Conservation (phyloP, 108 stramenopile genomes). For the Pseudonitzschia pungens region DNA sequence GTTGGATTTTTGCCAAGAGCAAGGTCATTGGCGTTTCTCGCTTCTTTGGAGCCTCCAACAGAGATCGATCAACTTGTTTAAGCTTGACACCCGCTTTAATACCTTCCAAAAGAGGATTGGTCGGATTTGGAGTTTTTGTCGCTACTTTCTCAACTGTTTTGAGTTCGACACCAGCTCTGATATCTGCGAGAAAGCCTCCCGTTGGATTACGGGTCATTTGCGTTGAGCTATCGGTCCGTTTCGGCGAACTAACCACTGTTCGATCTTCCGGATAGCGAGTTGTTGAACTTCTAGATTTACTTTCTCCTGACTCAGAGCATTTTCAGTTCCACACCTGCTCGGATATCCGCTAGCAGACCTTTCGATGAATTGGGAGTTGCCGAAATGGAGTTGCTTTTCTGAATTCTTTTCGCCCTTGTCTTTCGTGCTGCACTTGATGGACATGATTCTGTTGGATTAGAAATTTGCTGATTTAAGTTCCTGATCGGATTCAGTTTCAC, state of each 20-base stretch:
- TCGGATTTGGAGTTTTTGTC: background rate
- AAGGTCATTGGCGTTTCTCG: constrained; percentile 11
- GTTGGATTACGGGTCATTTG: background rate
- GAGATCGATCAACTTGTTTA: constrained; percentile 22
- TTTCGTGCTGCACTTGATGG: background rate
- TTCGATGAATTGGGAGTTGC: background rate
- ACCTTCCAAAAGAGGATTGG: background rate
- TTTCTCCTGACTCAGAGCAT: background rate
- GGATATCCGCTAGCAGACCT: constrained; percentile 24
- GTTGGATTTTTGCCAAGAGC: constrained; percentile 24
- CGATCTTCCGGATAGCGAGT: too few species aligned
- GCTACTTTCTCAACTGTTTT: constrained; percentile 13
- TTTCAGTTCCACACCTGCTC: constrained; percentile 20
- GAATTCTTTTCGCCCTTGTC: background rate
- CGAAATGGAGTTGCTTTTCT: background rate
- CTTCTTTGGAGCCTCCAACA: constrained; percentile 1
- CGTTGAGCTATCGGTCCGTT: background rate
- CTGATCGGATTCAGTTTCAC: background rate
- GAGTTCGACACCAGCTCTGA: constrained; percentile 20
- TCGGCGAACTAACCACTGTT: background rate
- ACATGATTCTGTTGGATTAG: background rate
- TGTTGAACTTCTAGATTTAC: too few species aligned
- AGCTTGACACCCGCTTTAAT: constrained; percentile 24
- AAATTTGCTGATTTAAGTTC: background rate
- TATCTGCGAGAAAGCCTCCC: constrained; percentile 8